Conservation (phyloP, 2,329 filamentous ascomycete genomes). For the Hymenoscyphus linearis region DNA sequence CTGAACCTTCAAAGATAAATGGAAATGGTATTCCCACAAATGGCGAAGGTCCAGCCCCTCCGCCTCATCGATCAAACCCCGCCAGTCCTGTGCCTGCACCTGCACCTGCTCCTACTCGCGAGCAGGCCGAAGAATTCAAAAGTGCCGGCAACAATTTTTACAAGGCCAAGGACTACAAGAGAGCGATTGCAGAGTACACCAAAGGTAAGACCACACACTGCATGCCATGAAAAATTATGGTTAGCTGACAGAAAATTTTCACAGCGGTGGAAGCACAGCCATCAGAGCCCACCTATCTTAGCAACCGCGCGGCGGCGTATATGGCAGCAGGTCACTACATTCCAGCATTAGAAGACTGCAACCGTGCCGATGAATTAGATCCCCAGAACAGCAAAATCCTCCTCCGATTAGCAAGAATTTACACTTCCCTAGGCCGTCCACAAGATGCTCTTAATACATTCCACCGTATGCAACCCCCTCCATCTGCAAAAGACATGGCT, state of each 20-base stretch:
- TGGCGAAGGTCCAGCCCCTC: constrained; percentile 56
- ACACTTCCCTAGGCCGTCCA: constrained; percentile 80
- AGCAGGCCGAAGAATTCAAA: constrained; percentile 90
- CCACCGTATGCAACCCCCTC: constrained; percentile 70
- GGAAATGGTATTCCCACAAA: constrained; percentile 34
- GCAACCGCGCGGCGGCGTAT: constrained; percentile 90
- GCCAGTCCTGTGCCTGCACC: constrained; percentile 50
- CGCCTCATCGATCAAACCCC: constrained; percentile 64
- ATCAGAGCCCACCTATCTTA: constrained; percentile 80
- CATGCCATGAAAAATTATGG: neutral
- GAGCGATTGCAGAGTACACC: constrained; percentile 87
- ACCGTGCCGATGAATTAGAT: constrained; percentile 74
- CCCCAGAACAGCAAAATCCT: constrained; percentile 83
- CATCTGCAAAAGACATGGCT: constrained; percentile 78
- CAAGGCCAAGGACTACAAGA: constrained; percentile 85
- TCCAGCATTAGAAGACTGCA: constrained; percentile 82
- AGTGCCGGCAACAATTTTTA: constrained; percentile 92
- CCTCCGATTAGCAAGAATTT: constrained; percentile 81
- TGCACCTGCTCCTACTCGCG: constrained; percentile 33
- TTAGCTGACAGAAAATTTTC: constrained; percentile 12
- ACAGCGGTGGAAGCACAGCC: constrained; percentile 84
- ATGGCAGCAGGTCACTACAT: constrained; percentile 80
- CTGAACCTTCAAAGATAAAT: constrained; percentile 43
- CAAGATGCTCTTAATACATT: constrained; percentile 83
- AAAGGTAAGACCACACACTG: constrained; percentile 59